These are phyloP conservation scores for Hyaloscypha variabilis DNA, from an alignment of 495 filamentous ascomycete genomes.

Conservation along the genomic window DNA sequence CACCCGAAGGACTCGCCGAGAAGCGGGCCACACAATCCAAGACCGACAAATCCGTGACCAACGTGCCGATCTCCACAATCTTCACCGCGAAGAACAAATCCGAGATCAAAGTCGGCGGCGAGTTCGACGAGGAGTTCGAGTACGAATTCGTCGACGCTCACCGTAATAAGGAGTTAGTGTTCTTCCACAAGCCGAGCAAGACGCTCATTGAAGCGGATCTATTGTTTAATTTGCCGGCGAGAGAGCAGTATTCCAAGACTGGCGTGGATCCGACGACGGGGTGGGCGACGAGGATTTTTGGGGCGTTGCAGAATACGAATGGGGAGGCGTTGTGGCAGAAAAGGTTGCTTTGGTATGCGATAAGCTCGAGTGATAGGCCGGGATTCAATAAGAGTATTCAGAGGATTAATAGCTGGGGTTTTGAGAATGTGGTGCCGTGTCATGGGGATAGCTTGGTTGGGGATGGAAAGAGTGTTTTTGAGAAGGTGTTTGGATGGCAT, in stretches of 20 bases:
- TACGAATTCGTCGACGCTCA: slow-evolving; percentile 82
- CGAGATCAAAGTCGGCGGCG: slow-evolving; percentile 59
- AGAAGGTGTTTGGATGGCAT: slow-evolving; percentile 86
- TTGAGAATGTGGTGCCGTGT: slow-evolving; percentile 85
- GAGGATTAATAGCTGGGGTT: slow-evolving; percentile 80
- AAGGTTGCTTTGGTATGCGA: slow-evolving; percentile 79
- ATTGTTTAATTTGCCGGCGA: slow-evolving; percentile 87
- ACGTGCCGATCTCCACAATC: slow-evolving; percentile 67
- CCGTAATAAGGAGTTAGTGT: slow-evolving; percentile 82
- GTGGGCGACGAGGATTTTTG: slow-evolving; percentile 64
- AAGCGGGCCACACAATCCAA: slow-evolving; percentile 65
- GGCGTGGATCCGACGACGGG: slow-evolving; percentile 55
- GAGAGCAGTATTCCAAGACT: slow-evolving; percentile 76
- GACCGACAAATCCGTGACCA: slow-evolving; percentile 58
- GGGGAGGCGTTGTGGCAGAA: slow-evolving; percentile 74
- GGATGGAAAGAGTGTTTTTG: slow-evolving; percentile 74
- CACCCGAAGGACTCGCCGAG: slow-evolving; percentile 82
- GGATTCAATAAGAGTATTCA: slow-evolving; percentile 69
- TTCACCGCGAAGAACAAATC: slow-evolving; percentile 60
- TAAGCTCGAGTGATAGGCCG: slow-evolving; percentile 62
- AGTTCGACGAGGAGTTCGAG: slow-evolving; percentile 87
- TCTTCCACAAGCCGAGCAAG: slow-evolving; percentile 76
- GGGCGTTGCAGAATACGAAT: slow-evolving; percentile 58
- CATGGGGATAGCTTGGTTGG: slow-evolving; percentile 90
- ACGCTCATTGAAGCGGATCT: slow-evolving; percentile 92